Conservation (phyloP, 2,329 filamentous ascomycete genomes). For the Fusarium sp. region DNA sequence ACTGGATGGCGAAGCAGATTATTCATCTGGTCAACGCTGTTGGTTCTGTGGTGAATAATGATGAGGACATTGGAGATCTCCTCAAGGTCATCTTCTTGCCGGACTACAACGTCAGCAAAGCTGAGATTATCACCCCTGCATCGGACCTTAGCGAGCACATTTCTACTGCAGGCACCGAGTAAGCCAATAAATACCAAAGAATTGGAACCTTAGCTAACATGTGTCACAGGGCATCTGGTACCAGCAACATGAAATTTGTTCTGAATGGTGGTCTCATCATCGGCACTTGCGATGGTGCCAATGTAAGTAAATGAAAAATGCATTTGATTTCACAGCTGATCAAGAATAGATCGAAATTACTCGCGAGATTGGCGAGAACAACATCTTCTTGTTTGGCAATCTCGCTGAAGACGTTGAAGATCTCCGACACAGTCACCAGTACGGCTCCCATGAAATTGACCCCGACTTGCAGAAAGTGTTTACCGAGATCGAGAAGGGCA, state of each 20-base stretch:
- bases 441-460: conserved; percentile 81
- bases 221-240: conserved; percentile 68
- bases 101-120: conserved; percentile 99
- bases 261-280: conserved; percentile 97
- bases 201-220: conserved; percentile 9
- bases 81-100: conserved; percentile 97
- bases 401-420: conserved; percentile 96
- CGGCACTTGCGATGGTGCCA: conserved; percentile 96
- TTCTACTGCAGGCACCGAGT: conserved; percentile 95
- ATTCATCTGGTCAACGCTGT: conserved; percentile 97
- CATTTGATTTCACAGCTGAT: background rate
- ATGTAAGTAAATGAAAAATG: conserved; percentile 49
- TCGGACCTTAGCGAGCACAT: conserved; percentile 99
- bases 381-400: conserved; percentile 98
- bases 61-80: conserved; percentile 88
- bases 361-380: conserved; percentile 92
- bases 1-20: conserved; percentile 99
- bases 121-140: conserved; percentile 93
- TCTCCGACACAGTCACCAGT: conserved; percentile 87
- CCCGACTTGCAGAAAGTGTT: conserved; percentile 82
- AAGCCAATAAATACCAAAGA: conserved; percentile 43
- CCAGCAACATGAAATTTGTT: conserved; percentile 99
- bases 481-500: conserved; percentile 78
- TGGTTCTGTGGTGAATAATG: conserved; percentile 88
- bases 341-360: conserved; percentile 81